Percentiles rank a stretch among this genome's conserved stretches.
Evolutionary conservation across 2,329 filamentous ascomycete species (phyloP).

Genomic region (Rhexocercosporidium sp.): DNA sequence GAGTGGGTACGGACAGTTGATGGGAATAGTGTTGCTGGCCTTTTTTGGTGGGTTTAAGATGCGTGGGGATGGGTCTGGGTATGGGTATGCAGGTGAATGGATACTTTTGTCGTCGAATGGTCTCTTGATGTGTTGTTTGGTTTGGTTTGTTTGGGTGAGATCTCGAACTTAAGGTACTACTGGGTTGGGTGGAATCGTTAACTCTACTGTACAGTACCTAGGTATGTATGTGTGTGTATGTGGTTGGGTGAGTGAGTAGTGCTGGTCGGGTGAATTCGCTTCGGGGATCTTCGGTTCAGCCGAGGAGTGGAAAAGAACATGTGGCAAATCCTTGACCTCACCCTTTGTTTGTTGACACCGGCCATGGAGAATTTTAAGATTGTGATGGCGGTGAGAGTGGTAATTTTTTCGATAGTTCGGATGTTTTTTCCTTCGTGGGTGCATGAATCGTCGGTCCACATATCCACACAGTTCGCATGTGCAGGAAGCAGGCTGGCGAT

Average conservation of each 20-base stretch:
- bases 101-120: too few relatives aligned
- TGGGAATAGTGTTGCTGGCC: not conserved
- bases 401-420: constrained; percentile 1
- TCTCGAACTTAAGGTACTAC: not conserved
- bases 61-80: not conserved
- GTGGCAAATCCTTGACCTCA: constrained; percentile 4
- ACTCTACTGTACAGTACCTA: too few relatives aligned
- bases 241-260: not conserved
- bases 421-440: not conserved
- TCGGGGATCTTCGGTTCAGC: constrained; percentile 1
- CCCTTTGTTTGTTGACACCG: constrained; percentile 4
- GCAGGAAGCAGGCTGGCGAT: not conserved
- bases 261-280: constrained; percentile 4
- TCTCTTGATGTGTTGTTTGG: not conserved
- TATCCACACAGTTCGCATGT: constrained; percentile 10
- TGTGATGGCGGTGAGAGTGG: constrained; percentile 33
- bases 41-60: not conserved
- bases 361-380: constrained; percentile 29
- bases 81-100: not conserved
- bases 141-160: not conserved
- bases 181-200: too few relatives aligned
- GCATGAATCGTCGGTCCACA: not conserved
- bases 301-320: not conserved
- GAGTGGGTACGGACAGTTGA: not conserved
- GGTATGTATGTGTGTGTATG: too few relatives aligned